Conservation (phyloP, 108 stramenopile genomes). For the Discostella stelligeroides region DNA sequence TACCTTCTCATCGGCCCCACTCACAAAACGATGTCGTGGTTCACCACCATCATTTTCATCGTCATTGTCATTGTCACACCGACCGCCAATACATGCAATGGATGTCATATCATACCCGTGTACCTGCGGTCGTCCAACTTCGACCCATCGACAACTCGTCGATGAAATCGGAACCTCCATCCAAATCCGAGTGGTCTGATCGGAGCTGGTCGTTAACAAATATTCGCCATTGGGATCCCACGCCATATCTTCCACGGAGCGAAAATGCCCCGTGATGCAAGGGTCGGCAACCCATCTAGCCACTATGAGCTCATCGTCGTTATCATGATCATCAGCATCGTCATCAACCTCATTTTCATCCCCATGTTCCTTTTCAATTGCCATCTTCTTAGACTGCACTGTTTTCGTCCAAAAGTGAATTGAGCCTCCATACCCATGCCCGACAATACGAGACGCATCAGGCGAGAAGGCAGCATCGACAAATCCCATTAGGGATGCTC, state of each 20-base stretch:
- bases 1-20: conserved; percentile 90
- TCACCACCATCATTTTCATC: conserved; percentile 18
- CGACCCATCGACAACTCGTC: conserved; percentile 59
- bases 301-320: conserved; percentile 32
- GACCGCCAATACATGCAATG: conserved; percentile 62
- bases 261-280: conserved; percentile 88
- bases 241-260: conserved; percentile 68
- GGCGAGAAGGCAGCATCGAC: conserved; percentile 58
- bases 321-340: conserved; percentile 47
- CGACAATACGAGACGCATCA: conserved; percentile 57
- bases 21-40: conserved; percentile 71
- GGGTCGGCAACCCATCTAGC: conserved; percentile 72
- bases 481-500: conserved; percentile 79
- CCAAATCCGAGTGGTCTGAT: conserved; percentile 89
- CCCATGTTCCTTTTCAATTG: conserved; percentile 23
- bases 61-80: not conserved
- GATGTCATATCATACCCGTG: conserved; percentile 87
- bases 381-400: conserved; percentile 20
- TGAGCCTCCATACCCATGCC: conserved; percentile 87
- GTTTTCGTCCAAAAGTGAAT: conserved; percentile 68
- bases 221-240: conserved; percentile 84
- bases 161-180: conserved; percentile 42
- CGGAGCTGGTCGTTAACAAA: conserved; percentile 72
- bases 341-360: conserved; percentile 12
- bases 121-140: conserved; percentile 84